These are phyloP conservation scores for Ceraceosorus guamensis DNA, from an alignment of 1,284 basidiomycete species.

Conservation along the genomic window DNA sequence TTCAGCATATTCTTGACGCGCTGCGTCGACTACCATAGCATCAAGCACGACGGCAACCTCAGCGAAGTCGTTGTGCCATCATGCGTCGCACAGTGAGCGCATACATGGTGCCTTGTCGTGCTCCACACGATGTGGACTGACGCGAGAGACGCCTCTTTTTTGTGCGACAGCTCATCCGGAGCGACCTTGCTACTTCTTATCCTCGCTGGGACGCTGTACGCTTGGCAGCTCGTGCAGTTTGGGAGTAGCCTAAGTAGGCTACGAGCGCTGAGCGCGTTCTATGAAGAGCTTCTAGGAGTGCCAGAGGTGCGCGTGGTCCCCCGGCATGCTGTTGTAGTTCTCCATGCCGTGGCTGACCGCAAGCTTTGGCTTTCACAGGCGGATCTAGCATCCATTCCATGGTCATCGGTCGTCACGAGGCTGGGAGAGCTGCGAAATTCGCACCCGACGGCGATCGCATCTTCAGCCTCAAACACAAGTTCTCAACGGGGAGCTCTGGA, in stretches of 20 bases:
- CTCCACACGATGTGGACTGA: background rate
- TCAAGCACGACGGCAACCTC: constrained; percentile 41
- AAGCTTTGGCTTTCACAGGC: constrained; percentile 59
- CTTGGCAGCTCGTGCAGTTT: constrained; percentile 55
- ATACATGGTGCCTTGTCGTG: constrained; percentile 59
- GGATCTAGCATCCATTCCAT: constrained; percentile 94
- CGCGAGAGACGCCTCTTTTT: constrained; percentile 20
- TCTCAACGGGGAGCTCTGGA: constrained; percentile 53
- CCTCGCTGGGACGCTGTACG: constrained; percentile 70
- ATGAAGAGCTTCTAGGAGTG: constrained; percentile 56
- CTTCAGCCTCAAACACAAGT: constrained; percentile 50
- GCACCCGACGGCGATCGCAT: constrained; percentile 32
- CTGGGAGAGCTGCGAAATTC: constrained; percentile 53
- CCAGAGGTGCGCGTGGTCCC: constrained; percentile 53
- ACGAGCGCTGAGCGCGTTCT: constrained; percentile 86
- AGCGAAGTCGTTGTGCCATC: constrained; percentile 35
- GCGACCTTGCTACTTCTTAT: constrained; percentile 56
- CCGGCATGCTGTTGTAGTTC: constrained; percentile 1
- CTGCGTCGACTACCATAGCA: constrained; percentile 84
- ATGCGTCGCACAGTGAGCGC: constrained; percentile 62
- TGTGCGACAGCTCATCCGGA: constrained; percentile 65
- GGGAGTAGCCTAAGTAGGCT: constrained; percentile 60
- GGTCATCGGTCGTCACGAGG: constrained; percentile 85
- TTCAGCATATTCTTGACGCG: constrained; percentile 94
- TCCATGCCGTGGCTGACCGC: background rate